Evolutionary conservation across 805 yeast genomes (phyloP).

Genomic region (Schwanniomyces yamadae): DNA sequence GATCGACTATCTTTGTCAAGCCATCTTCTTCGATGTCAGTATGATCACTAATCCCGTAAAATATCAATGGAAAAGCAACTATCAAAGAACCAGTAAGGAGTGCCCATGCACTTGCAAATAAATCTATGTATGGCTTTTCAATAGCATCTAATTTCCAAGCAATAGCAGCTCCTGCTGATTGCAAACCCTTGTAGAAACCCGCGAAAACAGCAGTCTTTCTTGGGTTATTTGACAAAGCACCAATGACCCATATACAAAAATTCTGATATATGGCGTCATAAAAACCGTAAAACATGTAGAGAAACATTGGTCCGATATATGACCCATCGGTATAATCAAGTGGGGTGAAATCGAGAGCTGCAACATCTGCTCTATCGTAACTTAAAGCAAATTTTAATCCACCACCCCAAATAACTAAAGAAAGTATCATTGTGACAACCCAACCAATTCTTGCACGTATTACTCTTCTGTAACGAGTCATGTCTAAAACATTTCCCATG

Average conservation of each 20-base stretch:
- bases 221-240: constrained; percentile 57
- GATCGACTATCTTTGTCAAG: constrained; percentile 20
- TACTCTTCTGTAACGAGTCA: constrained; percentile 39
- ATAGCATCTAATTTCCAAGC: constrained; percentile 57
- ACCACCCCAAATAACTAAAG: constrained; percentile 59
- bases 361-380: constrained; percentile 38
- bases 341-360: constrained; percentile 16
- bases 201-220: constrained; percentile 56
- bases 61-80: constrained; percentile 48
- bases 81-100: constrained; percentile 47
- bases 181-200: constrained; percentile 63
- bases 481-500: constrained; percentile 51
- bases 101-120: constrained; percentile 55
- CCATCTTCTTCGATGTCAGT: constrained; percentile 38
- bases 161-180: constrained; percentile 63
- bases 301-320: constrained; percentile 59
- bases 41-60: constrained; percentile 43
- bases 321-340: constrained; percentile 47
- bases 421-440: constrained; percentile 34
- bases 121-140: constrained; percentile 31
- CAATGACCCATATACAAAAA: constrained; percentile 57
- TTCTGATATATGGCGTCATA: constrained; percentile 63
- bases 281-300: constrained; percentile 61
- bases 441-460: constrained; percentile 48
- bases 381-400: constrained; percentile 49